Percentiles rank a stretch among this genome's conserved stretches.
Evolutionary conservation across 495 filamentous ascomycete genomes (phyloP).

Genomic region (Collariella sp.): DNA sequence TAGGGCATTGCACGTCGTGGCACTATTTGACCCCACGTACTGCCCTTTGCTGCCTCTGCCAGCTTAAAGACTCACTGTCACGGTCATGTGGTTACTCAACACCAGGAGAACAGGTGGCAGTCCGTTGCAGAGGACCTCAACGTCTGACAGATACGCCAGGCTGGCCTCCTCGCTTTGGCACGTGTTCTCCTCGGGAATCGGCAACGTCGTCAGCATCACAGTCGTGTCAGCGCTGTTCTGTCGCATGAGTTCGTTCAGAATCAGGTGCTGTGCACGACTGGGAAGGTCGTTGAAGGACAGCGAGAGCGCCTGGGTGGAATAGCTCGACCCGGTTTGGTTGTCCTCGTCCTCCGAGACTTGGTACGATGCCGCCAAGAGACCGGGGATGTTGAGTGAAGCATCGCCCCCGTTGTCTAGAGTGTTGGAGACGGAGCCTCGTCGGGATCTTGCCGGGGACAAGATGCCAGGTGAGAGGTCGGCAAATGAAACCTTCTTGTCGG

Average conservation of each 20-base stretch:
- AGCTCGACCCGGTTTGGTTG: slow-evolving; percentile 44
- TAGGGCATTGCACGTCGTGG: neutral
- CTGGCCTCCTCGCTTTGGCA: slow-evolving; percentile 59
- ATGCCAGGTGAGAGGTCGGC: slow-evolving; percentile 26
- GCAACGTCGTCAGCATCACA: slow-evolving; percentile 74
- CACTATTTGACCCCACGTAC: neutral
- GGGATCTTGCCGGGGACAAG: slow-evolving; percentile 19
- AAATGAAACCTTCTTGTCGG: slow-evolving; percentile 63
- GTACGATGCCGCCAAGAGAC: slow-evolving; percentile 29
- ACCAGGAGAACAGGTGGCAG: slow-evolving; percentile 65
- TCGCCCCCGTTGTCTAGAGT: slow-evolving; percentile 16
- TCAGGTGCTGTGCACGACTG: slow-evolving; percentile 72
- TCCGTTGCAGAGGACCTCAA: slow-evolving; percentile 64
- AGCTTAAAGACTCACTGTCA: slow-evolving; percentile 67
- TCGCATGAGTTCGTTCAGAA: slow-evolving; percentile 74
- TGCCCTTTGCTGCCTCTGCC: neutral
- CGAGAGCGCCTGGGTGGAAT: slow-evolving; percentile 52
- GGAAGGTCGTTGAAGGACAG: slow-evolving; percentile 82
- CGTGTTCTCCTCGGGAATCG: slow-evolving; percentile 68
- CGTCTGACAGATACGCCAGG: slow-evolving; percentile 61
- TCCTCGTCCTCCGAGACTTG: slow-evolving; percentile 17
- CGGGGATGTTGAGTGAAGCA: slow-evolving; percentile 29
- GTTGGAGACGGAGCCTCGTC: slow-evolving; percentile 26
- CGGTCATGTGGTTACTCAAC: slow-evolving; percentile 86
- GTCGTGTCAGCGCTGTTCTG: slow-evolving; percentile 63